Conservation (phyloP, 768 basidiomycete genomes). For the Boletellus emodensis region DNA sequence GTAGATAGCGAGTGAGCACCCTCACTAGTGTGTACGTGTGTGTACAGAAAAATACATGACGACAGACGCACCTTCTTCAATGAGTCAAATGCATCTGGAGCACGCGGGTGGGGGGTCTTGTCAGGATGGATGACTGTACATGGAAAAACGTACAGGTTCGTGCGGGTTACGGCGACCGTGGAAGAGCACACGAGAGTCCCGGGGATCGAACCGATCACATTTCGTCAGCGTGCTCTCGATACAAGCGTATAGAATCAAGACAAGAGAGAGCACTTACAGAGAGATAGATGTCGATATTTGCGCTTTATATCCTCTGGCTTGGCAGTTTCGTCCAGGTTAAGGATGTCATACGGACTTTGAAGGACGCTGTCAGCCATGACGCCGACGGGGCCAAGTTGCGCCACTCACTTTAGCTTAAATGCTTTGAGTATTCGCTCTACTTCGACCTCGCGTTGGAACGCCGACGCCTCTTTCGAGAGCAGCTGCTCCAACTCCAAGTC, state of each 20-base stretch:
- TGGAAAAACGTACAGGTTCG: conserved; percentile 40
- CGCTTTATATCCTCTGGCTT: conserved; percentile 85
- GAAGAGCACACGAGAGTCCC: not conserved
- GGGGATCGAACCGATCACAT: conserved; percentile 3
- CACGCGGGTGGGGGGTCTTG: conserved; percentile 84
- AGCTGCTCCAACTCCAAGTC: conserved; percentile 75
- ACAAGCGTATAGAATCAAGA: not conserved
- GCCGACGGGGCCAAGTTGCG: not conserved
- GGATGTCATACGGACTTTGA: conserved; percentile 87
- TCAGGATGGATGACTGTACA: conserved; percentile 93
- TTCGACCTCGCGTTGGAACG: conserved; percentile 83
- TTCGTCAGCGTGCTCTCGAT: conserved; percentile 22
- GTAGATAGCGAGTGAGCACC: not conserved
- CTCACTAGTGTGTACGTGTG: not conserved
- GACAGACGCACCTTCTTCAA: conserved; percentile 73
- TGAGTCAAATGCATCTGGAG: conserved; percentile 90
- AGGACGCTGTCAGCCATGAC: not conserved
- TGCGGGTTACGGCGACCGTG: not conserved
- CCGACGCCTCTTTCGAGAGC: conserved; percentile 74
- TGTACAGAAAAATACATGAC: not conserved
- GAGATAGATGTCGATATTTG: conserved; percentile 79
- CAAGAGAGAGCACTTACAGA: conserved; percentile 52
- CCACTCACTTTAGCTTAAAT: conserved; percentile 89
- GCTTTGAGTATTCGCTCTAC: conserved; percentile 90
- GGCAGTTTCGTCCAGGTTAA: conserved; percentile 70